These are phyloP conservation scores for Jatropha curcas DNA, from an alignment of 345 rosid species.

Conservation along the genomic window DNA sequence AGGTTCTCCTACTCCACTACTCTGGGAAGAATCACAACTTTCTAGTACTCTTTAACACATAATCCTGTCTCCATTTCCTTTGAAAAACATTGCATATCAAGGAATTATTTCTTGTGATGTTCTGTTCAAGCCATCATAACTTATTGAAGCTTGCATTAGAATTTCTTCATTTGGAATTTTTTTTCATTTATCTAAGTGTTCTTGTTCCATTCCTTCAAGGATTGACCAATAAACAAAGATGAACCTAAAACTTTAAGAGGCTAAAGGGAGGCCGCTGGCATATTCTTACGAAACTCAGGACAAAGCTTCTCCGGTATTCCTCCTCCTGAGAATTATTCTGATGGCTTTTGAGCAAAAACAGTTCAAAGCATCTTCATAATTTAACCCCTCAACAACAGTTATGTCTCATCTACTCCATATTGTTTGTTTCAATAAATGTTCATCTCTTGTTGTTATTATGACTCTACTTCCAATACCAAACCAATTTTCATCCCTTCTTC, in stretches of 20 bases:
- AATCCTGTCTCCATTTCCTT: too few relatives aligned
- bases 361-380: background rate
- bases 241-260: slow-evolving; percentile 1
- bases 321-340: background rate
- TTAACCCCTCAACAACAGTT: background rate
- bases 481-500: background rate
- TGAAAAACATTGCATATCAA: too few relatives aligned
- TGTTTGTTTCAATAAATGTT: background rate
- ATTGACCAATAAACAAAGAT: background rate
- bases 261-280: slow-evolving; percentile 5
- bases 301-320: background rate
- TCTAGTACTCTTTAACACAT: too few relatives aligned
- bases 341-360: background rate
- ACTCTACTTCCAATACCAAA: background rate
- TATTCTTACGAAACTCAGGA: background rate
- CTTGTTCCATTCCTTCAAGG: background rate
- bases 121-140: background rate
- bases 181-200: background rate
- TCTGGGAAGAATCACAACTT: too few relatives aligned
- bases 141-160: background rate
- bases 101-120: too few relatives aligned
- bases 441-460: background rate
- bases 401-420: background rate
- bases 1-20: background rate
- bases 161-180: background rate